phyloP scores from a whole-genome alignment of 1,284 basidiomycete species.

The Sutorius eximius region DNA sequence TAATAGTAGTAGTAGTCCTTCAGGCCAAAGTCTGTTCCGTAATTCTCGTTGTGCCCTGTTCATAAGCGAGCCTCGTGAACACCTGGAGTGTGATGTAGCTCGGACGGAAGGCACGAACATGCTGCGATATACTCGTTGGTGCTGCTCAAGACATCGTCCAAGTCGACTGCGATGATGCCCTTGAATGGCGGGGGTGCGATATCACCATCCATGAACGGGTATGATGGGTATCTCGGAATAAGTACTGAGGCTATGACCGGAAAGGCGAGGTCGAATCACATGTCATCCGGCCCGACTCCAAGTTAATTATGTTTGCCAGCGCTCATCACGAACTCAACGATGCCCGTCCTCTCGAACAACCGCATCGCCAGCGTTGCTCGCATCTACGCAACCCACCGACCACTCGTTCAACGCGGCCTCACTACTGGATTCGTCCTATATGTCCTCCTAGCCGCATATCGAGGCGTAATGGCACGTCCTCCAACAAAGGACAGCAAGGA shows the following conservation, averaged over 20 bases:
- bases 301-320: too few species aligned
- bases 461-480: conserved; percentile 48
- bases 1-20: conserved; percentile 56
- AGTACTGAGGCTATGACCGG: background rate
- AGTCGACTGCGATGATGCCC: conserved; percentile 67
- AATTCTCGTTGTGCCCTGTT: conserved; percentile 70
- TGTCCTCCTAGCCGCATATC: conserved; percentile 59
- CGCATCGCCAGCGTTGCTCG: conserved; percentile 44
- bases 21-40: conserved; percentile 51
- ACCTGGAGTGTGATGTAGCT: background rate
- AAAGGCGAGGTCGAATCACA: conserved; percentile 10
- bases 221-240: background rate
- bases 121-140: conserved; percentile 66
- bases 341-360: conserved; percentile 22
- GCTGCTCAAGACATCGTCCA: conserved; percentile 75
- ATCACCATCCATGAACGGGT: conserved; percentile 3
- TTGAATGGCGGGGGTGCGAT: conserved; percentile 13
- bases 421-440: conserved; percentile 66
- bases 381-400: conserved; percentile 62
- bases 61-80: conserved; percentile 2
- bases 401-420: conserved; percentile 66
- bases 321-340: background rate
- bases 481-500: conserved; percentile 37
- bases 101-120: conserved; percentile 47
- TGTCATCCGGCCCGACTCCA: background rate